These are phyloP conservation scores for Rhizoclosmatium globosum DNA, from an alignment of 192 early-diverging fungal genomes.

Conservation along the genomic window DNA sequence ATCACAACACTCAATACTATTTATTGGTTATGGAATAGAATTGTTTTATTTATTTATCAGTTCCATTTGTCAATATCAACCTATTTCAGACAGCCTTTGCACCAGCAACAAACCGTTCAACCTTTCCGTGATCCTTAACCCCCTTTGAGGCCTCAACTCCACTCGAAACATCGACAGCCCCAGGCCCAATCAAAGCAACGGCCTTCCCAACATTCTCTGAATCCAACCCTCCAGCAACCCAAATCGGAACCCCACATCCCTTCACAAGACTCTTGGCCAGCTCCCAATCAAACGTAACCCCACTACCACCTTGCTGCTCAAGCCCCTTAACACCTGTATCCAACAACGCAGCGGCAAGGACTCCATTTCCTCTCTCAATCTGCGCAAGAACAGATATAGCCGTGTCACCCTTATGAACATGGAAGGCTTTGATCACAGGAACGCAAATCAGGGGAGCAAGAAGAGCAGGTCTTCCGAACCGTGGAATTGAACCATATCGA, in stretches of 20 bases:
- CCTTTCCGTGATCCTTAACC: conserved; percentile 82
- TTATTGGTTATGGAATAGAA: too few relatives aligned
- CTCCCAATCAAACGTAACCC: conserved; percentile 87
- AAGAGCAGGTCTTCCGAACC: conserved; percentile 75
- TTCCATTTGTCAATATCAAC: background rate
- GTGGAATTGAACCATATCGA: conserved; percentile 97
- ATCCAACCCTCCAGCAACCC: conserved; percentile 91
- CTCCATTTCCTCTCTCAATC: conserved; percentile 20
- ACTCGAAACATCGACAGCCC: conserved; percentile 92
- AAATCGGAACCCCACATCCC: conserved; percentile 68
- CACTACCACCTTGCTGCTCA: conserved; percentile 76
- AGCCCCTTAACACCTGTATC: conserved; percentile 68
- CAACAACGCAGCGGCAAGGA: conserved; percentile 43
- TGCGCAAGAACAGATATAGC: conserved; percentile 40
- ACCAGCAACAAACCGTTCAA: conserved; percentile 70
- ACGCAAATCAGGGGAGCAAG: conserved; percentile 74
- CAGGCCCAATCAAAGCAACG: conserved; percentile 69
- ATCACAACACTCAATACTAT: too few relatives aligned
- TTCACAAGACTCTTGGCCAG: conserved; percentile 66
- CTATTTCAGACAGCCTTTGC: background rate
- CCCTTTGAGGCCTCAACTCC: conserved; percentile 85
- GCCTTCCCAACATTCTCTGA: conserved; percentile 85
- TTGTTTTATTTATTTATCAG: too few relatives aligned
- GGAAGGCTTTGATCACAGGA: conserved; percentile 90
- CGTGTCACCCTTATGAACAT: conserved; percentile 69